Base-by-base conservation (phyloP, 2,329 filamentous ascomycete genomes). In the Dothiorella sarmentorum region DNA sequence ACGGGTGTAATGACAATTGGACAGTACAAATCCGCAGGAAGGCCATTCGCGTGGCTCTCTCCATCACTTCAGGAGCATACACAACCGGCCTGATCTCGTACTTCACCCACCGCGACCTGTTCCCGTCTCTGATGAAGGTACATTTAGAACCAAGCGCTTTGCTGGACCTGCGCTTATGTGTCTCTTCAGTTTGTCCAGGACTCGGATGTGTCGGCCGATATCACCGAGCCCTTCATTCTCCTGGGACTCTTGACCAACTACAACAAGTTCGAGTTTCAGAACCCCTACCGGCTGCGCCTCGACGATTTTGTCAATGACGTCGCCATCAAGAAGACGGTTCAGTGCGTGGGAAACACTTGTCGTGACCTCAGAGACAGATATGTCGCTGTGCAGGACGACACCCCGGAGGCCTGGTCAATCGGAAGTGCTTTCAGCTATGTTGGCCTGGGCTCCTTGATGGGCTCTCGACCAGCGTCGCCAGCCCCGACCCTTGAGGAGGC, bases 261-360 rank as follows among this genome's bases (percentile, higher is more conserved):
- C 81, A 97, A 99, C 82, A 99, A 97, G 73, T 99, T 99, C 69
- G 94, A 99, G 73, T 93, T 95, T 59, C 92, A 96, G 71, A 99
- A 99, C 66, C 93, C 93, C 0, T 99, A 99, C 67, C 88, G 94
- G 67, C 78, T 95, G 62, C 89, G 93, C 26, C 82, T 99, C 15
- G 91, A 93, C 66, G 92, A 97, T 72, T 97, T 97, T 73, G 91
- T 97, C 67, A 96, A 99, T 69, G 92, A 97, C 69, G 78, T 82
- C 0, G 88, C 89, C 2, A 97, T 97, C 66, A 83, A 87, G 61
- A 90, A 90, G 68, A 89, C 96, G 63, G 85, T 96, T 43, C 79
- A 80, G 51, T 88, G 88, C 59, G 83, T 96, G 20, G 91, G 91
- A 2, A 77, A 83, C 58, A 86, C 88, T 0, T 96, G 89, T 67